A percentile compares a stretch with the other conserved stretches of the same genome.
Conservation (phyloP, 257 asterid species). For the Petunia secreta region DNA sequence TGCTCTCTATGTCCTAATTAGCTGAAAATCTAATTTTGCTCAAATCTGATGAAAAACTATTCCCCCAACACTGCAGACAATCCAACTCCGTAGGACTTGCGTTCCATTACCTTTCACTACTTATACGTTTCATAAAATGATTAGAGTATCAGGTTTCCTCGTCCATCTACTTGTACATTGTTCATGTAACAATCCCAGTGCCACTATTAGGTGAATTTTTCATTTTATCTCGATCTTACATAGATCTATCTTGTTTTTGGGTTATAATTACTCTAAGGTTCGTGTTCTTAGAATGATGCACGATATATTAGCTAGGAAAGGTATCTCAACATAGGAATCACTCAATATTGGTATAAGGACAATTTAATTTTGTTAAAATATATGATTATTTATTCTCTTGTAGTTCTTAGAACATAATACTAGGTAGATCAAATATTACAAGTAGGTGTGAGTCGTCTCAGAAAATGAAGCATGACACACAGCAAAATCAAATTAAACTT, state of each 20-base stretch:
- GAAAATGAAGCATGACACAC: constrained; percentile 34
- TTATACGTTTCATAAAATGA: background rate
- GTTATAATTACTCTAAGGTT: background rate
- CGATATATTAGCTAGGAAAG: background rate
- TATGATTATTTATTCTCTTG: background rate
- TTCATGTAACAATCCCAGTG: constrained; percentile 18
- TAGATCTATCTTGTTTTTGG: background rate
- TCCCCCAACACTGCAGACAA: background rate
- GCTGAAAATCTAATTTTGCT: background rate
- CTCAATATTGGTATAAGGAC: background rate
- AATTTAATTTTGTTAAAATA: background rate
- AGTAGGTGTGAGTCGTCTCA: background rate
- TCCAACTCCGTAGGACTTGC: background rate
- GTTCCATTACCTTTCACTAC: background rate
- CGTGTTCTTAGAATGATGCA: background rate
- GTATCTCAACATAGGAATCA: background rate
- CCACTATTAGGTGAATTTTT: background rate
- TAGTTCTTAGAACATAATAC: background rate
- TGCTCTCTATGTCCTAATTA: background rate
- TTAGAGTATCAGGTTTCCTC: background rate
- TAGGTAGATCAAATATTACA: background rate
- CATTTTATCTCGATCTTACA: background rate
- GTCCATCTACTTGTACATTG: constrained; percentile 2
- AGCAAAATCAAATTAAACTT: constrained; percentile 31
- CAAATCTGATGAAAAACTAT: constrained; percentile 6